Base-by-base conservation (phyloP, 2,329 filamentous ascomycete genomes). In the Orbilia brochopaga region DNA sequence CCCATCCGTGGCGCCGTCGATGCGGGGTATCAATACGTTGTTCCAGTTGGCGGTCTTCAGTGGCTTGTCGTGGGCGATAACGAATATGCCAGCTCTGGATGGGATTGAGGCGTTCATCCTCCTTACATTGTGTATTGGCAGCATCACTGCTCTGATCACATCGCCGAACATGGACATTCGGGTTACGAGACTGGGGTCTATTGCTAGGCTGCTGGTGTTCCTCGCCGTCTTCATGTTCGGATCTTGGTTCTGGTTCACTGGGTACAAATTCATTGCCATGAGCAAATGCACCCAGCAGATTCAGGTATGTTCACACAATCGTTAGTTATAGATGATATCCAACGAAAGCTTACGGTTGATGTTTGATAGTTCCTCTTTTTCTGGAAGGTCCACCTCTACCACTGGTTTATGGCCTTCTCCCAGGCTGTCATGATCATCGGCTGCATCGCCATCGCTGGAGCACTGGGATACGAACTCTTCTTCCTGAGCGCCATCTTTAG, bases 371-470 rank as follows among this genome's bases (percentile, higher is more conserved):
- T 72, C 67, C 67, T 72, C 40, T 72, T 72, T 55, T 72, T 72
- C 60, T 72, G 67, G 67, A 72, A 50, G 40, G 60, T 72, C 55
- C 67, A 72, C 11, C 67, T 72, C 7, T 72, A 72, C 67, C 67
- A 72, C 42, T 72, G 67, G 67, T 72, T 72, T 42, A 72, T 72
- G 67, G 37, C 42, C 15, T 72, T 72, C 60, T 65, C 54, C 21
- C 67, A 72, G 35, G 69, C 69, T 13, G 35, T 54, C 37, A 73
- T 73, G 69, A 63, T 73, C 46, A 59, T 73, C 23, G 63, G 69
- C 21, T 46, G 54, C 44, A 51, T 73, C 27, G 48, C 35, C 24
- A 63, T 65, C 30, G 51, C 62, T 35, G 53, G 51, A 17, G 27
- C 62, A 23, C 61, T 73, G 19, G 63, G 46, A 17, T 73, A 64